Percentiles rank a stretch among this genome's conserved stretches.
Evolutionary conservation across 192 early-diverging fungal species (phyloP).

Genomic region (Coemansia sp.): DNA sequence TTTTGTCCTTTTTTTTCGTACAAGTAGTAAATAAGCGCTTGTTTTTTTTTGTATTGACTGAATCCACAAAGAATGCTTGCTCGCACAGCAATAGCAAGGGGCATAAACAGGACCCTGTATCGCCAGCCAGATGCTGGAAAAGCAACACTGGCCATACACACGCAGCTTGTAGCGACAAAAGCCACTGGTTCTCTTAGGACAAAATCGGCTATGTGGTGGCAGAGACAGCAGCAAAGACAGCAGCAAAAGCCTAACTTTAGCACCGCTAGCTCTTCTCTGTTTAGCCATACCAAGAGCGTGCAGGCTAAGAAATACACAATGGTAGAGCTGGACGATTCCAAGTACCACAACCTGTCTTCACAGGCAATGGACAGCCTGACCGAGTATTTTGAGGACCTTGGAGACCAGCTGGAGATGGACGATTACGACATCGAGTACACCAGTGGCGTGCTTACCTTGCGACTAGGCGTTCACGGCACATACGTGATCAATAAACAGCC

Average conservation of each 20-base stretch:
- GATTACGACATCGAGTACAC: slow-evolving; percentile 82
- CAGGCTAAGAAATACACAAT: slow-evolving; percentile 15
- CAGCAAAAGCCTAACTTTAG: not conserved
- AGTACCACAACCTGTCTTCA: slow-evolving; percentile 65
- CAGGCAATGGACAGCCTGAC: slow-evolving; percentile 65
- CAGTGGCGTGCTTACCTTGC: slow-evolving; percentile 87
- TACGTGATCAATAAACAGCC: slow-evolving; percentile 99
- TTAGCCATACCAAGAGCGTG: not conserved
- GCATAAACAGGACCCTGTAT: not conserved
- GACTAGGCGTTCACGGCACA: slow-evolving; percentile 73
- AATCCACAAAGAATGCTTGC: not conserved
- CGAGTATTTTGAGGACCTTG: slow-evolving; percentile 73
- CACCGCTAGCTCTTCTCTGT: not conserved
- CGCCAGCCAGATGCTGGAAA: not conserved
- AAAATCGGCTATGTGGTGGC: not conserved
- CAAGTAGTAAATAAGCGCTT: too few relatives aligned
- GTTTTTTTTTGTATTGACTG: not conserved
- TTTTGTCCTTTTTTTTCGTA: too few relatives aligned
- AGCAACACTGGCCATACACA: not conserved
- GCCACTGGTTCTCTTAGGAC: not conserved
- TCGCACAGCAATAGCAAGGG: not conserved
- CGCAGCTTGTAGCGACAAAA: not conserved
- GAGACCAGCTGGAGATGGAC: slow-evolving; percentile 65
- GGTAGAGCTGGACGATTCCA: slow-evolving; percentile 56
- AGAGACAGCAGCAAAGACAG: not conserved